Base-by-base conservation (phyloP, 2,329 filamentous ascomycete genomes). In the Beauveria scarabaeidicola region DNA sequence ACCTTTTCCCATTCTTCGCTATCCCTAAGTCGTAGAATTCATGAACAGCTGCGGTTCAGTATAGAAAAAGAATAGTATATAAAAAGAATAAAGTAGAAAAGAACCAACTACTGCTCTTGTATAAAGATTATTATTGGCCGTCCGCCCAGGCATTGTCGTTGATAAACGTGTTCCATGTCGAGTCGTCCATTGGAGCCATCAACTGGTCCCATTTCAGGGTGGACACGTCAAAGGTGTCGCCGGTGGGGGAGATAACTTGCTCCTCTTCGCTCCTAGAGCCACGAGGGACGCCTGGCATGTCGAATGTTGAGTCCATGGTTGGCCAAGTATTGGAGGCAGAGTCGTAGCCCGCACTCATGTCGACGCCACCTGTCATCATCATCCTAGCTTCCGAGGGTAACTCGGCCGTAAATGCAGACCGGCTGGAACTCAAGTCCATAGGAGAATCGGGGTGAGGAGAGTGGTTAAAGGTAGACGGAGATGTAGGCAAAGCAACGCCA, bases 321-420 rank as follows among this genome's bases (percentile, higher is more conserved):
- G 62, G 36, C 61, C 62, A 64, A 13, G 63, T 61, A 10, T 65
- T 5, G 27, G 40, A 6, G 63, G 19, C 36, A 38, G 19, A 56
- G n/a, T 54, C 38, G 51, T 64, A 62, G 1, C 67, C 67, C 6
- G 69, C 66, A 29, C 53, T 67, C 63, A 72, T 67, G 32, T 71
- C 69, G 13, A 72, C 56, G 7, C 70, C 70, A 7, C 60, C 61
- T 43, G 69, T 64, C 63, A 79, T 67, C 73, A 76, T 74, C 64
- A 76, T 74, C 63, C 73, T 77, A 2, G 74, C 71, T 52, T 79
- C 76, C 1, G 72, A 63, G 0, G 77, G 71, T 7, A 79, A 64
- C 61, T 77, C 73, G 0, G 74, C 65, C 0, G 76, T 78, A 55
- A 79, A 79, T 1, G 67, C 67, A 0, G 76, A 77, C 1, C 63